Conservation (phyloP, 306 rosid species). For the Sphenostylis stenocarpa region DNA sequence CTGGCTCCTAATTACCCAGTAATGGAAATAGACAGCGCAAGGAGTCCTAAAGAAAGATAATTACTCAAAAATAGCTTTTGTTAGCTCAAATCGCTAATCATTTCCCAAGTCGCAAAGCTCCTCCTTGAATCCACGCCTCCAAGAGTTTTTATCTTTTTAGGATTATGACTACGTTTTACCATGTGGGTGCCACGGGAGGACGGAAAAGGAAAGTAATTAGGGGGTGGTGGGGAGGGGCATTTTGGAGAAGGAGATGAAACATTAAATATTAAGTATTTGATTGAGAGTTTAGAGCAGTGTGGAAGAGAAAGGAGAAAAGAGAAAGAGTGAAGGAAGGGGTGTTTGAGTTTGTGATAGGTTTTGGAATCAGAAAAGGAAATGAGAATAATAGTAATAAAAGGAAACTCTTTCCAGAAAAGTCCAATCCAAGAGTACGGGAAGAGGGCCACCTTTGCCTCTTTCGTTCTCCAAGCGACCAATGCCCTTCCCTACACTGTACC, state of each 20-base stretch:
- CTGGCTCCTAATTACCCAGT: conserved; percentile 44
- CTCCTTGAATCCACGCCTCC: conserved; percentile 16
- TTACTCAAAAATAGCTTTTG: conserved; percentile 55
- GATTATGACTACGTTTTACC: conserved; percentile 46
- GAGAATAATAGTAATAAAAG: conserved; percentile 61
- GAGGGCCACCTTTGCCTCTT: conserved; percentile 86
- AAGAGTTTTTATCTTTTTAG: conserved; percentile 37
- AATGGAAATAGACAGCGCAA: conserved; percentile 74
- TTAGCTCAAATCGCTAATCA: conserved; percentile 42
- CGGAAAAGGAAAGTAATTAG: conserved; percentile 26
- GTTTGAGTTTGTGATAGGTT: conserved; percentile 25
- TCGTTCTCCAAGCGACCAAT: conserved; percentile 62
- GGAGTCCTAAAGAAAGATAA: conserved; percentile 44
- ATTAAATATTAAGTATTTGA: neutral
- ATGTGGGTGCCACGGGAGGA: conserved; percentile 23
- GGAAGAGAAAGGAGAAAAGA: neutral
- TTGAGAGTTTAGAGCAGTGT: neutral
- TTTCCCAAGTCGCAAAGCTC: conserved; percentile 27
- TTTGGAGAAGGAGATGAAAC: conserved; percentile 22
- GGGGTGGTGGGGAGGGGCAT: conserved; percentile 15
- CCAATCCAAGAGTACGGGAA: conserved; percentile 99
- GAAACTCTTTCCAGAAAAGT: conserved; percentile 69
- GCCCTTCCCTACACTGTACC: conserved; percentile 54
- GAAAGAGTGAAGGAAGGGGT: neutral
- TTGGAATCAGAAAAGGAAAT: conserved; percentile 58